Conservation (phyloP, 192 early-diverging fungal genomes). For the Mortierella alpina region DNA sequence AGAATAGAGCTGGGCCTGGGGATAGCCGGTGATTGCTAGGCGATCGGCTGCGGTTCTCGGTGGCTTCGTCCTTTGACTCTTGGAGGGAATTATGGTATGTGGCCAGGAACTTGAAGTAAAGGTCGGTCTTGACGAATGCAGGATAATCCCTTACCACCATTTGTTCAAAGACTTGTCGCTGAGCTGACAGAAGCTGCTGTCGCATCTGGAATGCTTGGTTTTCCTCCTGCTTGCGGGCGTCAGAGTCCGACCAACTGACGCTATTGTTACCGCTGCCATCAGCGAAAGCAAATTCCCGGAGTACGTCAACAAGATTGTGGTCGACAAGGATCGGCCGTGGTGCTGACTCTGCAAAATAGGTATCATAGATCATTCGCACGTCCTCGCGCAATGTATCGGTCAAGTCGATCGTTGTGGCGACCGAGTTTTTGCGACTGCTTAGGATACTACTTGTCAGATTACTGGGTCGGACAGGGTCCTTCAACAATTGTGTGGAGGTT, state of each 20-base stretch:
- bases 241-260: neutral
- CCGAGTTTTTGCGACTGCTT: conserved; percentile 29
- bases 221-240: conserved; percentile 13
- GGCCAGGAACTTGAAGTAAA: conserved; percentile 73
- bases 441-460: conserved; percentile 16
- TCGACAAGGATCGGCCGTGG: conserved; percentile 52
- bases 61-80: conserved; percentile 9
- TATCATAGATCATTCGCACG: conserved; percentile 63
- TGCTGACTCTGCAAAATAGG: conserved; percentile 58
- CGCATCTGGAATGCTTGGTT: conserved; percentile 23
- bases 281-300: conserved; percentile 40
- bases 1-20: conserved; percentile 16
- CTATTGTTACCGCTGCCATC: conserved; percentile 11
- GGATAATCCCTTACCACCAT: conserved; percentile 71
- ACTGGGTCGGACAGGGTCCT: neutral
- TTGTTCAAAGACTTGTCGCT: conserved; percentile 71
- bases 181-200: conserved; percentile 57
- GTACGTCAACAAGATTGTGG: conserved; percentile 44
- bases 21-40: conserved; percentile 3
- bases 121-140: conserved; percentile 67
- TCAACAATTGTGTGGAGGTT: conserved; percentile 9
- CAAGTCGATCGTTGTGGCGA: conserved; percentile 16
- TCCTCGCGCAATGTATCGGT: conserved; percentile 58
- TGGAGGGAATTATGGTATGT: conserved; percentile 59
- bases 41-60: neutral